Percentiles rank a stretch among this genome's conserved stretches.
phyloP scores from a whole-genome alignment of 2,329 filamentous ascomycete species.

The Fusarium dlaminii region DNA sequence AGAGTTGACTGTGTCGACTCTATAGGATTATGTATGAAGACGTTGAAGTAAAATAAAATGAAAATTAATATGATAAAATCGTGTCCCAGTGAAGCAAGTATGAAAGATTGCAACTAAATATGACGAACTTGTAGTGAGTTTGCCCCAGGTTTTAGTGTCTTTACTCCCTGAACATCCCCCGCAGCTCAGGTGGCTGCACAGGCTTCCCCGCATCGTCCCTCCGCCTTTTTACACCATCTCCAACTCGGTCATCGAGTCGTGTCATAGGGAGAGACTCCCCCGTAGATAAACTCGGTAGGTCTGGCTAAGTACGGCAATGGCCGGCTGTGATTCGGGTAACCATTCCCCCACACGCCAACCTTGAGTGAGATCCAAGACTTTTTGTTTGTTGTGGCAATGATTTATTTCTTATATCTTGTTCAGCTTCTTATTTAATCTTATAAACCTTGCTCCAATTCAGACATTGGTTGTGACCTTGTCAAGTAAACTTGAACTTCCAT shows the following conservation, averaged over 20 bases:
- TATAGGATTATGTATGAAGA: slow-evolving; percentile 19
- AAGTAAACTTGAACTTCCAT: not conserved
- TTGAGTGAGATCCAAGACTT: not conserved
- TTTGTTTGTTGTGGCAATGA: not conserved
- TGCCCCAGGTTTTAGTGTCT: slow-evolving; percentile 26
- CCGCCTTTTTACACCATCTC: slow-evolving; percentile 1
- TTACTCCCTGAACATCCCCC: not conserved
- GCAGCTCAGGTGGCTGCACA: not conserved
- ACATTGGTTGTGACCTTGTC: not conserved
- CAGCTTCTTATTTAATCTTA: not conserved
- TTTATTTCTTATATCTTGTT: not conserved
- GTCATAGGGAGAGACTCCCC: not conserved
- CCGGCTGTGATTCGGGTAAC: slow-evolving; percentile 47
- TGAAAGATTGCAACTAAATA: not conserved
- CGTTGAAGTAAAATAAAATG: slow-evolving; percentile 18
- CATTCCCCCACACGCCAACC: slow-evolving; percentile 23
- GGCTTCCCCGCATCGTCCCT: slow-evolving; percentile 33
- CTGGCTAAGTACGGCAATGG: slow-evolving; percentile 50
- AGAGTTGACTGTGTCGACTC: slow-evolving; percentile 34
- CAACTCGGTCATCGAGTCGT: slow-evolving; percentile 2
- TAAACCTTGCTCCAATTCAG: not conserved
- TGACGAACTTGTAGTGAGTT: not conserved
- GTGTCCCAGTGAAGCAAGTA: not conserved
- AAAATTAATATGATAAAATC: slow-evolving; percentile 1
- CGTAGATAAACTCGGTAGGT: slow-evolving; percentile 16